A percentile compares a stretch with the other conserved stretches of the same genome.
These are phyloP conservation scores for Fusarium siculi DNA, from an alignment of 2,329 filamentous ascomycete genomes.

Conservation along the genomic window DNA sequence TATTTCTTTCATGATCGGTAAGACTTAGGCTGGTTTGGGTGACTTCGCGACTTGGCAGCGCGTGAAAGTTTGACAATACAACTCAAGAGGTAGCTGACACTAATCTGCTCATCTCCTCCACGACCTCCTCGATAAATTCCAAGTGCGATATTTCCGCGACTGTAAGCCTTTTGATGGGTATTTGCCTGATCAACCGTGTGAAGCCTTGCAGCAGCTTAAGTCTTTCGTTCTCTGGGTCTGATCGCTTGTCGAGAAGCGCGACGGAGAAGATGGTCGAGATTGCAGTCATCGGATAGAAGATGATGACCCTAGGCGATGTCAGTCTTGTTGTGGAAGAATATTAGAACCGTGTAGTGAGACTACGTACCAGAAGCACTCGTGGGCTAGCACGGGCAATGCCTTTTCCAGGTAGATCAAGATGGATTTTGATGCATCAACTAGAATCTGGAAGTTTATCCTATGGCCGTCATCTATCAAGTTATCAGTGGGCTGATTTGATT, in stretches of 20 bases:
- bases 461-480: not conserved
- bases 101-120: not conserved
- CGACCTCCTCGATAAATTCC: not conserved
- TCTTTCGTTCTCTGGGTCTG: not conserved
- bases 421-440: constrained; percentile 4
- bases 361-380: constrained; percentile 7
- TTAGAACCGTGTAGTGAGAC: rapidly evolving
- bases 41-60: not conserved
- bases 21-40: not conserved
- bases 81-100: rapidly evolving
- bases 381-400: not conserved
- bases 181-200: not conserved
- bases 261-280: not conserved
- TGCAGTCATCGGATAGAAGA: constrained; percentile 7
- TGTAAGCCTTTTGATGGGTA: not conserved
- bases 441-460: not conserved
- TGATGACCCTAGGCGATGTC: not conserved
- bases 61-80: rapidly evolving
- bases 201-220: not conserved
- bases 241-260: not conserved
- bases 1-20: not conserved
- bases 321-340: rapidly evolving
- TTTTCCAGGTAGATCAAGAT: constrained; percentile 6
- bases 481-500: rapidly evolving
- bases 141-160: not conserved